Evolutionary conservation across 2,329 filamentous ascomycete species (phyloP).

Genomic region (Verticillium nubilum): DNA sequence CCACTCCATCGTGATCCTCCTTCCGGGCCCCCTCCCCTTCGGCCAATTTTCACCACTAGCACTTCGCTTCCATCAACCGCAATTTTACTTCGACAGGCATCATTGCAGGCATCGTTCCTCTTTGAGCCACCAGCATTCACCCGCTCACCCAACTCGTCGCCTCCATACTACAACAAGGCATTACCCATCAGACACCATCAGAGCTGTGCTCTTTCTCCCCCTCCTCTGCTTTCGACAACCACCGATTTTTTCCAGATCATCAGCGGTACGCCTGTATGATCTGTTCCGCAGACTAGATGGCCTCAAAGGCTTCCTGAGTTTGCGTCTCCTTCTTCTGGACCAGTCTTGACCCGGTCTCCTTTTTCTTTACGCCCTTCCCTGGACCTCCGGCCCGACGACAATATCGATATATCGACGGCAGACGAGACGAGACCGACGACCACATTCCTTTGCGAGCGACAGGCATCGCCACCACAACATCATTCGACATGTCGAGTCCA

Average conservation of each 20-base stretch:
- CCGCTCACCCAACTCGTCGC: constrained; percentile 1
- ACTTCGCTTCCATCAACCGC: constrained; percentile 3
- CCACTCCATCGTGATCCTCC: not conserved
- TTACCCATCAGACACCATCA: not conserved
- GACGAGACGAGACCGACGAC: not conserved
- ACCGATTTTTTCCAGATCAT: not conserved
- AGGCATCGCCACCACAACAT: not conserved
- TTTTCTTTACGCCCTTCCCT: not conserved
- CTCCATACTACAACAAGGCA: not conserved
- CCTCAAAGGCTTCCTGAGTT: not conserved
- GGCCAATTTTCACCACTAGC: constrained; percentile 4
- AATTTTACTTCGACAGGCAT: constrained; percentile 2
- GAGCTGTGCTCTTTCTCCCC: not conserved
- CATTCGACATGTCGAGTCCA: constrained; percentile 34
- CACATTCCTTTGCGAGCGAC: constrained; percentile 12
- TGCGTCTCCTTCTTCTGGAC: not conserved
- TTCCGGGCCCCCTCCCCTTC: constrained; percentile 1
- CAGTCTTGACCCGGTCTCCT: not conserved
- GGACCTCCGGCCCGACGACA: not conserved
- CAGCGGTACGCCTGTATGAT: constrained; percentile 1
- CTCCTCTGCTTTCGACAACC: not conserved
- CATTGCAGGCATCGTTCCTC: constrained; percentile 1
- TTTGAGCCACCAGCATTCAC: not conserved
- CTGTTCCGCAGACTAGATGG: constrained; percentile 1
- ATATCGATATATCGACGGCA: not conserved